Percentiles rank a stretch among this genome's conserved stretches.
Evolutionary conservation across 139 green algal species (phyloP).

Genomic region (Dunaliella sp.): DNA sequence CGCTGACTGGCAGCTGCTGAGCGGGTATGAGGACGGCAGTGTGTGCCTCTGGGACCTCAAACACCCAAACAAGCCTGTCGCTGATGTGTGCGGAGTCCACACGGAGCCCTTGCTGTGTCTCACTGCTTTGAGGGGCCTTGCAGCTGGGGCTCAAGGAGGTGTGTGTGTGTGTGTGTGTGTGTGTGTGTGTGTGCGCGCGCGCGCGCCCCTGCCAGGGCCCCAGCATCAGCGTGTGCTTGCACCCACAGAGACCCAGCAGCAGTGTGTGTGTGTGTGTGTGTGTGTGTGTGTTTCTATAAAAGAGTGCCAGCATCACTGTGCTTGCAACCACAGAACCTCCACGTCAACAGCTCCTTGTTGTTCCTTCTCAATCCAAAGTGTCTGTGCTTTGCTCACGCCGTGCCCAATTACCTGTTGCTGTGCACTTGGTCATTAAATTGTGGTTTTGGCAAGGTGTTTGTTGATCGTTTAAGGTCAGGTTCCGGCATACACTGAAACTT

Average conservation of each 20-base stretch:
- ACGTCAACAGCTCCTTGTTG: too few species aligned
- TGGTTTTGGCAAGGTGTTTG: background rate
- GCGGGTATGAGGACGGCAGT: constrained; percentile 54
- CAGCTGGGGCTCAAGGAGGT: background rate
- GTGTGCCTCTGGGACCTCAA: constrained; percentile 47
- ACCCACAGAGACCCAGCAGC: background rate
- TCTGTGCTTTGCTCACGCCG: background rate
- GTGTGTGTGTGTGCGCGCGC: background rate
- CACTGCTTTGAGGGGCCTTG: background rate
- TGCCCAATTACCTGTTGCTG: background rate
- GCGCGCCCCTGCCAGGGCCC: too few species aligned
- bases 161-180: background rate
- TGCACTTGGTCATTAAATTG: background rate
- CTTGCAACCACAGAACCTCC: background rate
- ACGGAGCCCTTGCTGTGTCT: background rate
- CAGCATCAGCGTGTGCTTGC: background rate
- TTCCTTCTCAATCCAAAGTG: background rate
- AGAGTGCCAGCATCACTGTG: background rate
- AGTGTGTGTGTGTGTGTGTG: background rate
- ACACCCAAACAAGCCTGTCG: background rate
- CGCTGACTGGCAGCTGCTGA: constrained; percentile 21
- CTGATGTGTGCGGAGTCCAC: background rate
- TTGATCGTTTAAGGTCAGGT: background rate
- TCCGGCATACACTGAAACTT: background rate
- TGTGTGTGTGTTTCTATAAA: background rate